Evolutionary conservation across 2,329 filamentous ascomycete species (phyloP).

Genomic region (Colletotrichum echinochloae): DNA sequence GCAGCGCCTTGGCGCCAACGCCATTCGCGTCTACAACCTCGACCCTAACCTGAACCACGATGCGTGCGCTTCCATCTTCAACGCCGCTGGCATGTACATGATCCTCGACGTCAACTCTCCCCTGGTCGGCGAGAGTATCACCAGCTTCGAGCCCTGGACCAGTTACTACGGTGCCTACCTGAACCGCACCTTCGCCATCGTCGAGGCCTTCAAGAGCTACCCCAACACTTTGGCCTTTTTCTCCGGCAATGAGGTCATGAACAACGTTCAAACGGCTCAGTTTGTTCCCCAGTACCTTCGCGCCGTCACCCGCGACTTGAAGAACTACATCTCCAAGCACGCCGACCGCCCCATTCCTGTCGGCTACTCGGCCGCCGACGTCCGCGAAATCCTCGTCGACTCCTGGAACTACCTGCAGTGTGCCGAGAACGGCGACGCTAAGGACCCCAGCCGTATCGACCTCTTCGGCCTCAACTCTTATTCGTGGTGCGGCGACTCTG

Average conservation of each 20-base stretch:
- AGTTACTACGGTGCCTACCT: slow-evolving; percentile 71
- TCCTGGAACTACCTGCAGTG: slow-evolving; percentile 83
- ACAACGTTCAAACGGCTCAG: slow-evolving; percentile 69
- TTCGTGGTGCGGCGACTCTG: slow-evolving; percentile 77
- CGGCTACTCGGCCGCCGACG: slow-evolving; percentile 85
- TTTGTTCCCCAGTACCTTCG: slow-evolving; percentile 77
- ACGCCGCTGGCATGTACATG: slow-evolving; percentile 77
- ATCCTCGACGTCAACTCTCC: slow-evolving; percentile 77
- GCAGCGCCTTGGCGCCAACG: slow-evolving; percentile 74
- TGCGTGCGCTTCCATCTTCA: slow-evolving; percentile 75
- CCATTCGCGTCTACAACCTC: slow-evolving; percentile 78
- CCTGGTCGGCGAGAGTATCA: slow-evolving; percentile 67
- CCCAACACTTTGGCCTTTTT: slow-evolving; percentile 80
- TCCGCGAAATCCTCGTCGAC: slow-evolving; percentile 78
- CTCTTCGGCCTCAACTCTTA: slow-evolving; percentile 82
- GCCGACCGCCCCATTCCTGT: slow-evolving; percentile 77
- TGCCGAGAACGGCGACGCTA: slow-evolving; percentile 62
- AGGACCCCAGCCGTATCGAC: slow-evolving; percentile 74
- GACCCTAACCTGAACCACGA: slow-evolving; percentile 75
- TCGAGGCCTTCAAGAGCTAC: slow-evolving; percentile 75
- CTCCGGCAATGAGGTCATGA: slow-evolving; percentile 83
- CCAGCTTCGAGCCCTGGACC: slow-evolving; percentile 66
- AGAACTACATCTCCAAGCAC: slow-evolving; percentile 82
- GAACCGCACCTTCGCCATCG: slow-evolving; percentile 74
- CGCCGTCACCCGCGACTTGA: slow-evolving; percentile 83